Evolutionary conservation across 169 alveolate species (phyloP).

Genomic region (Cryptosporidium canis): DNA sequence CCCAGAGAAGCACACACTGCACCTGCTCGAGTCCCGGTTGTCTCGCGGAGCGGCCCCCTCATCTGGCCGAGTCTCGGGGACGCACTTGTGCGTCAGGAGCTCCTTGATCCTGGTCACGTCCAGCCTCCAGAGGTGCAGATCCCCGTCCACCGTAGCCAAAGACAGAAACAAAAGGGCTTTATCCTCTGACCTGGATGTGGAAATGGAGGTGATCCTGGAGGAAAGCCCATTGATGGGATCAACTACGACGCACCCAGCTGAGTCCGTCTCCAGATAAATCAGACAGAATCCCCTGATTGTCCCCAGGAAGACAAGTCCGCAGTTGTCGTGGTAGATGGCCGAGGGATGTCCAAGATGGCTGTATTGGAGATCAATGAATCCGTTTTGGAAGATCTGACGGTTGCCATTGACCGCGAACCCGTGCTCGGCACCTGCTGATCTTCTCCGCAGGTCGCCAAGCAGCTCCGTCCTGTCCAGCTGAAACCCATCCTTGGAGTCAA

Average conservation of each 20-base stretch:
- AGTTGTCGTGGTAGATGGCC: conserved; percentile 24
- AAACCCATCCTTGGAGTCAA: background rate
- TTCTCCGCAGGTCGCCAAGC: background rate
- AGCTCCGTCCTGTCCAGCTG: background rate
- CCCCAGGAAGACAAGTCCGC: conserved; percentile 49
- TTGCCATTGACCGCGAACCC: conserved; percentile 34
- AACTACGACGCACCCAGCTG: background rate
- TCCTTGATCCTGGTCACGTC: background rate
- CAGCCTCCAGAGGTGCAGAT: conserved; percentile 17
- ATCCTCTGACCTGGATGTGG: background rate
- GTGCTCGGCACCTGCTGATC: background rate
- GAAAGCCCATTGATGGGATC: conserved; percentile 10
- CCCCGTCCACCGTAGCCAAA: conserved; percentile 22
- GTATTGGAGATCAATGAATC: background rate
- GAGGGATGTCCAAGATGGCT: conserved; percentile 36
- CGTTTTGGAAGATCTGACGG: conserved; percentile 2
- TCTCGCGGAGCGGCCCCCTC: background rate
- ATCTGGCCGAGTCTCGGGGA: background rate
- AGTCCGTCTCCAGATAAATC: background rate
- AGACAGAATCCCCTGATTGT: conserved; percentile 21
- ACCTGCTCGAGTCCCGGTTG: background rate
- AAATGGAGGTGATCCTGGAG: conserved; percentile 46
- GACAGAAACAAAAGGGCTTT: conserved; percentile 27
- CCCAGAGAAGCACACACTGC: background rate
- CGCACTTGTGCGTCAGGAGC: background rate